Conservation (phyloP, 257 asterid species). For the Eustoma russellianum region DNA sequence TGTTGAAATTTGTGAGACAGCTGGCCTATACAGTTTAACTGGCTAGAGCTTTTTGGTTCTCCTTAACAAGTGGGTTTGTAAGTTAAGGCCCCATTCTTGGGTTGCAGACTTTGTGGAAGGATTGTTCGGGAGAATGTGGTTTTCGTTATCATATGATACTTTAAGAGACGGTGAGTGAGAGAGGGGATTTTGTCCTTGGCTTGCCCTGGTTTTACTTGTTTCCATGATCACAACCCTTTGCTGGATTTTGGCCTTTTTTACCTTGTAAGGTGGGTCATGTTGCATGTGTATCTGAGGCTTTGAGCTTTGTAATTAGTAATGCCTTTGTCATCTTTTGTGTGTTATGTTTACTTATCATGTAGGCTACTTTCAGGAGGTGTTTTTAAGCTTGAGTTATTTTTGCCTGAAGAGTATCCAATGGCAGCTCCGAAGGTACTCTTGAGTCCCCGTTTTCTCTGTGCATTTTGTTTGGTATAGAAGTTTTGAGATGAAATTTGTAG, state of each 20-base stretch:
- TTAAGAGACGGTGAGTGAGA: too few species aligned
- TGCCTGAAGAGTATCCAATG: slow-evolving; percentile 99
- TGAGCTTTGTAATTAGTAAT: too few species aligned
- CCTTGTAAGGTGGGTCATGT: neutral
- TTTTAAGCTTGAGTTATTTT: slow-evolving; percentile 89
- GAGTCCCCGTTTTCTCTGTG: neutral
- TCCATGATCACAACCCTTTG: neutral
- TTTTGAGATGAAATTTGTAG: too few species aligned
- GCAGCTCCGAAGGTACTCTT: slow-evolving; percentile 89
- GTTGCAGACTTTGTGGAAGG: too few species aligned
- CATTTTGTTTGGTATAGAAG: neutral
- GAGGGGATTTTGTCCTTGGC: neutral
- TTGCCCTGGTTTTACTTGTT: neutral
- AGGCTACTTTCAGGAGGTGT: slow-evolving; percentile 66
- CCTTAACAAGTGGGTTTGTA: too few species aligned
- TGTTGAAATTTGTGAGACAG: too few species aligned
- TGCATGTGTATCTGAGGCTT: neutral
- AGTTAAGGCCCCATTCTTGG: too few species aligned
- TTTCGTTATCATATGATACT: too few species aligned
- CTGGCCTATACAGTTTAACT: too few species aligned
- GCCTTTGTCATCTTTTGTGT: too few species aligned
- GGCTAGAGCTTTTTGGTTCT: too few species aligned
- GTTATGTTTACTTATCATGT: slow-evolving; percentile 5
- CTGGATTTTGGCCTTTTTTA: neutral
- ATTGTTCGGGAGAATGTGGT: too few species aligned